Evolutionary conservation across 805 yeast species (phyloP), one percentile per base, ranked within the genome.

Genomic region (Pichia cephalocereana): DNA sequence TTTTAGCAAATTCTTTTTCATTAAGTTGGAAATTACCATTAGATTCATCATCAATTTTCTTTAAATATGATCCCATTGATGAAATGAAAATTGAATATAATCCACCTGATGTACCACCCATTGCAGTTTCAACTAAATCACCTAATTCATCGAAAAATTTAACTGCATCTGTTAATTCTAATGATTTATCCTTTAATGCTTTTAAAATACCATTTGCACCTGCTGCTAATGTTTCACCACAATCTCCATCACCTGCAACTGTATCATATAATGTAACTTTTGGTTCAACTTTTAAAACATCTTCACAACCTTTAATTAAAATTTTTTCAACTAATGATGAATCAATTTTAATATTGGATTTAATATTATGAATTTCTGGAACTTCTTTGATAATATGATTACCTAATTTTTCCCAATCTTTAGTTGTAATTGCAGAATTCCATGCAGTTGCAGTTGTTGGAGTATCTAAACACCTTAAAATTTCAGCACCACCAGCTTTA

Each of bases 51-150:
- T 76, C 39, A 37, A 37, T 75, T 37, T 74, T 70, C 51, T 70
- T 69, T 44, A 77, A 59, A 43, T 71, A 58, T 50, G 73, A 69
- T 1, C 86, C 83, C 51, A 90, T 73, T 1, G 95, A 87, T 36
- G 95, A 79, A 52, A 91, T 70, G 66, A 72, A 86, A 48, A 90
- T 91, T 3, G 96, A 85, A 65, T 90, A 90, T 38, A 90, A 66
- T 1, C 96, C 97, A 46, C 98, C 98, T 1, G 95, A 86, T 0
- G 98, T 91, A 45, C 98, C 98, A 46, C 97, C 98, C 97, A 91
- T 91, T n/a, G 79, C 80, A 26, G 66, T 60, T 62, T 90, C 97
- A 36, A 90, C 88, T 19, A 84, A 65, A 48, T 88, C 95, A 4
- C 96, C 86, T 44, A 90, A 74, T 54, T 77, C 77, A n/a, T 81